Evolutionary conservation across 2,329 filamentous ascomycete species (phyloP).

Genomic region (Apiospora marii): DNA sequence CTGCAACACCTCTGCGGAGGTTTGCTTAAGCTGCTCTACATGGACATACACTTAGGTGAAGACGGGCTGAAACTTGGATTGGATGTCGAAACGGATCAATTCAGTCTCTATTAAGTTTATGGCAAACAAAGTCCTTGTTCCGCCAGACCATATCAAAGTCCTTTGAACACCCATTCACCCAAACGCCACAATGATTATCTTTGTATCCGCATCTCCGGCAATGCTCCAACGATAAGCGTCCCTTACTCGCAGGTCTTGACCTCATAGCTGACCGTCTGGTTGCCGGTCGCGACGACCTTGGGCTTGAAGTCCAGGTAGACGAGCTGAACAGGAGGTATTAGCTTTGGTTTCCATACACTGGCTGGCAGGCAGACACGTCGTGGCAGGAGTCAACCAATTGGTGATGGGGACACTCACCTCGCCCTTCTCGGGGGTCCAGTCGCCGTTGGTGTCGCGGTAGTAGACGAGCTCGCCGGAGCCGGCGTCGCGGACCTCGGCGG

Average conservation of each 20-base stretch:
- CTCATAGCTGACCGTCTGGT: constrained; percentile 53
- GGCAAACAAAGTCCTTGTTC: background rate
- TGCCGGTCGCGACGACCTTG: constrained; percentile 52
- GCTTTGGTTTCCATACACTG: background rate
- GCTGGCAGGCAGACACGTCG: background rate
- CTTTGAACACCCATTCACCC: background rate
- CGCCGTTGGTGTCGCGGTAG: constrained; percentile 54
- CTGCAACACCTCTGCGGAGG: too few species aligned
- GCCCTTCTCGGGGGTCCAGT: constrained; percentile 53
- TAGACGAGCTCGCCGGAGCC: constrained; percentile 50
- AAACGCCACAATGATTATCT: background rate
- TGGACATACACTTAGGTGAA: too few species aligned
- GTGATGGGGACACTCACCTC: constrained; percentile 39
- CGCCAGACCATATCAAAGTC: background rate
- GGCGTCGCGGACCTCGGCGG: constrained; percentile 47
- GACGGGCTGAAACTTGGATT: background rate
- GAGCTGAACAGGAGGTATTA: constrained; percentile 34
- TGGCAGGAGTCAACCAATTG: background rate
- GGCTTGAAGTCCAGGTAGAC: constrained; percentile 56
- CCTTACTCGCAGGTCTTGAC: constrained; percentile 46
- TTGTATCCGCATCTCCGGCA: background rate
- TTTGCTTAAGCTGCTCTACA: too few species aligned
- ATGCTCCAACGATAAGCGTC: background rate
- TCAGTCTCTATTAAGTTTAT: background rate
- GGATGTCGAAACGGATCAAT: background rate